phyloP scores from a whole-genome alignment of 768 basidiomycete species.

The Hypholoma fasciculare region DNA sequence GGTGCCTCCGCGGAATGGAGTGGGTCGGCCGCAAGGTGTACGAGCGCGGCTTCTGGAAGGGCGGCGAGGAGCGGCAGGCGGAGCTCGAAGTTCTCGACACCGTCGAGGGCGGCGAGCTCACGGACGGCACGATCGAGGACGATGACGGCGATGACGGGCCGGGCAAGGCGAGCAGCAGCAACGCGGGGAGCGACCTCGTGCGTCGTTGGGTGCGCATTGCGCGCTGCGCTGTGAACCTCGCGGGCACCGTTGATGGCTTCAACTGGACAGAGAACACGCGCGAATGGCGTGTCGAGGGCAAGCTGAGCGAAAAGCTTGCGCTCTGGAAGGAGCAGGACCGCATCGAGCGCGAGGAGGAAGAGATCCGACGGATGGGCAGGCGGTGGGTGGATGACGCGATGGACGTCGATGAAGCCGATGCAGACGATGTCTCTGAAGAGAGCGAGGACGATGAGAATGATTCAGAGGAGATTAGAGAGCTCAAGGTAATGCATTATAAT shows the following conservation, averaged over 20 bases:
- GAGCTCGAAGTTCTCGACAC: constrained; percentile 83
- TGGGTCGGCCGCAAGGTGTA: constrained; percentile 92
- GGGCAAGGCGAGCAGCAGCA: constrained; percentile 17
- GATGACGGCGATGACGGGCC: constrained; percentile 57
- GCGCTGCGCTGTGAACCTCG: constrained; percentile 68
- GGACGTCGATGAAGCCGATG: constrained; percentile 66
- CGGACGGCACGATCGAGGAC: constrained; percentile 84
- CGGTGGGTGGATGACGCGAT: constrained; percentile 69
- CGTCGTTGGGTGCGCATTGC: constrained; percentile 76
- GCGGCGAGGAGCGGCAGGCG: constrained; percentile 57
- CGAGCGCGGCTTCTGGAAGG: constrained; percentile 93
- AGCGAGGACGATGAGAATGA: constrained; percentile 64
- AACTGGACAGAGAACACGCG: constrained; percentile 58
- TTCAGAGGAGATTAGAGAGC: constrained; percentile 69
- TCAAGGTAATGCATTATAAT: constrained; percentile 56
- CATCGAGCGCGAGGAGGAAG: constrained; percentile 67
- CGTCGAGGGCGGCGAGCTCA: constrained; percentile 53
- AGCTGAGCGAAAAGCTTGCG: constrained; percentile 65
- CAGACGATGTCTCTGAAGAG: constrained; percentile 44
- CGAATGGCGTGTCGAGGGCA: constrained; percentile 65
- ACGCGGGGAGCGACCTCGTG: constrained; percentile 37
- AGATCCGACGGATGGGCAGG: constrained; percentile 58
- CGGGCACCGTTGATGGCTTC: constrained; percentile 75
- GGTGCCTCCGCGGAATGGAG: constrained; percentile 94
- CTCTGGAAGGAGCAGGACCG: constrained; percentile 72